Conservation (phyloP, 1,284 basidiomycete species). For the Apiotrichum sp. region DNA sequence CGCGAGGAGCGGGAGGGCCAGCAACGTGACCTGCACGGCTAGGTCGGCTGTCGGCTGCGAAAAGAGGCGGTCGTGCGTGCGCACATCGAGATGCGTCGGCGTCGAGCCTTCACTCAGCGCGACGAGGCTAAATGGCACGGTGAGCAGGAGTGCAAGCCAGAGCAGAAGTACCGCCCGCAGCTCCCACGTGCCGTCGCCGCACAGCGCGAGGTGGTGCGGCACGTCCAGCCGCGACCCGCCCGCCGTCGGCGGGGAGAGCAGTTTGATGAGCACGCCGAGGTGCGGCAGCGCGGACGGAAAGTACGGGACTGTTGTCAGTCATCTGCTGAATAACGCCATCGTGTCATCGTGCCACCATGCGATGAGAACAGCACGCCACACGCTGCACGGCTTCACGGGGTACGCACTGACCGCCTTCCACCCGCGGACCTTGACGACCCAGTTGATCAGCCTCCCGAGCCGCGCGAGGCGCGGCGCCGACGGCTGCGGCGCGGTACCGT, state of each 20-base stretch:
- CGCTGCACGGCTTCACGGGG: background rate
- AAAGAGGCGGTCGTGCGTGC: conserved; percentile 65
- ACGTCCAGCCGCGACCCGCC: conserved; percentile 15
- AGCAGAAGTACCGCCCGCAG: conserved; percentile 77
- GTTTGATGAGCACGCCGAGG: conserved; percentile 65
- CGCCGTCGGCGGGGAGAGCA: conserved; percentile 53
- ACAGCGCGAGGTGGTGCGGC: conserved; percentile 38
- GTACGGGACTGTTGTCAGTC: conserved; percentile 61
- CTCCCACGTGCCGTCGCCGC: conserved; percentile 57
- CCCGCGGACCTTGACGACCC: conserved; percentile 82
- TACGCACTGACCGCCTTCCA: conserved; percentile 84
- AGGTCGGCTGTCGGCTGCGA: conserved; percentile 57
- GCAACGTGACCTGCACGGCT: conserved; percentile 51
- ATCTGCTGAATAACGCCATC: background rate
- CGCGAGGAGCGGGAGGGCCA: conserved; percentile 34
- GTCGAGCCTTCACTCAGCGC: conserved; percentile 54
- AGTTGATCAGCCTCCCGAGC: conserved; percentile 66
- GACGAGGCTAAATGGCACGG: conserved; percentile 85
- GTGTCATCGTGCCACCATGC: background rate
- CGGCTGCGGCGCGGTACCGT: conserved; percentile 24
- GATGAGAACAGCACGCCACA: too few relatives aligned
- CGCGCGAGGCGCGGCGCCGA: conserved; percentile 50
- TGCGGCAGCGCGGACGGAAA: conserved; percentile 86
- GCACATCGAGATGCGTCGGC: conserved; percentile 53
- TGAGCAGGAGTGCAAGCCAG: conserved; percentile 90